These are phyloP conservation scores for Toxicodendron radicans DNA, from an alignment of 345 rosid genomes.

Conservation along the genomic window DNA sequence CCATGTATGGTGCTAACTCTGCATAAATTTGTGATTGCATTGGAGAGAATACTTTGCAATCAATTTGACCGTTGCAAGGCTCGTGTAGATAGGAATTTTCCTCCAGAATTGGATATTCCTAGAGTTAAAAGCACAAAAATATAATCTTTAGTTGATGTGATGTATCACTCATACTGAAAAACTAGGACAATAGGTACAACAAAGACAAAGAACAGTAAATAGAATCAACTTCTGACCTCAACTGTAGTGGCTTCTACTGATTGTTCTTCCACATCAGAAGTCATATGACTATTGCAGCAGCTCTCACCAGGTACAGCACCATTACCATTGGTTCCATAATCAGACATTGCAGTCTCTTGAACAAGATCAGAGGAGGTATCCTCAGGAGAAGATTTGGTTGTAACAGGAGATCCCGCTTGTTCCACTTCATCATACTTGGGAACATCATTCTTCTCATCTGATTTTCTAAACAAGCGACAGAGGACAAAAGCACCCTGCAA, in stretches of 20 bases:
- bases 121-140: conserved; percentile 18
- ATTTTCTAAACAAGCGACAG: conserved; percentile 77
- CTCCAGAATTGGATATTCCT: conserved; percentile 40
- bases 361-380: conserved; percentile 64
- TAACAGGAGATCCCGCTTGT: conserved; percentile 48
- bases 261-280: conserved; percentile 57
- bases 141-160: neutral
- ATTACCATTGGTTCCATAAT: conserved; percentile 29
- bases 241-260: conserved; percentile 33
- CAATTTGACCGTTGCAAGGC: conserved; percentile 33
- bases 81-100: conserved; percentile 27
- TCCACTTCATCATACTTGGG: conserved; percentile 54
- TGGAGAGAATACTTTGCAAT: conserved; percentile 50
- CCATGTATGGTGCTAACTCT: conserved; percentile 38
- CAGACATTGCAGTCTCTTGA: conserved; percentile 41
- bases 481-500: conserved; percentile 73
- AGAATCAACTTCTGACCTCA: conserved; percentile 39
- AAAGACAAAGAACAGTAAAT: neutral
- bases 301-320: conserved; percentile 35
- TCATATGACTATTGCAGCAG: conserved; percentile 45
- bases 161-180: neutral
- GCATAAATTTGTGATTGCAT: conserved; percentile 33
- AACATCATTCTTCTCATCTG: conserved; percentile 46
- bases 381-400: conserved; percentile 59
- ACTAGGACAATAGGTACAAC: neutral